Evolutionary conservation across 2,329 filamentous ascomycete genomes (phyloP), one percentile per base, ranked within the genome.

Genomic region (Nectriaceae sp.): DNA sequence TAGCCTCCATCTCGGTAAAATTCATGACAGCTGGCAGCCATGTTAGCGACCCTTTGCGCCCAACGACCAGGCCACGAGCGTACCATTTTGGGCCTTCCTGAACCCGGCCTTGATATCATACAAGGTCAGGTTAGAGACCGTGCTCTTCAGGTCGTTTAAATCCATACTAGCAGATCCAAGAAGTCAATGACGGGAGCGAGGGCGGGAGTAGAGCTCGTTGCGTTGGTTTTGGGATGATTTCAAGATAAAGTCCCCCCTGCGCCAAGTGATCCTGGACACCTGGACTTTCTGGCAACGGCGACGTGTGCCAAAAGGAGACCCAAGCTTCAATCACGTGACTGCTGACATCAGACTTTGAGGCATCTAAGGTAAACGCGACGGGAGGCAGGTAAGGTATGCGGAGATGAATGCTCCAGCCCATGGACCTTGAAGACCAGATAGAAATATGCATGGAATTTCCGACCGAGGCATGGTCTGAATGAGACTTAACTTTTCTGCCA

Each of bases 21-120:
- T 96, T 97, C 92, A 97, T 96, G 52, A 96, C 91, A 58, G 91
- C 91, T 96, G 54, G 46, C 18, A n/a, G 43, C 43, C 38, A 22
- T 29, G 59, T 73, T 51, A 74, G 68, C 50, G 38, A 47, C 56
- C 43, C 40, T 37, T 46, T 44, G 53, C 40, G 47, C 47, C 39
- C 22, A 42, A 37, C 31, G 41, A 52, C 39, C 31, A 29, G 44
- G 42, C 40, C 35, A 47, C 44, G n/a, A 44, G 42, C 21, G 42
- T 75, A 96, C 92, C 92, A 93, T 97, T 97, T 68, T 97, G 92
- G 51, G 95, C 89, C 73, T 97, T 96, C 61, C 92, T 87, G 62
- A 97, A 90, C 57, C 91, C 89, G 46, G 92, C 92, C 77, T 97
- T 97, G 76, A 97, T 68, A 73, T 97, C 92, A 78, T 97, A 97